Evolutionary conservation across 2,329 filamentous ascomycete species (phyloP).

Genomic region (Corinectria fuckeliana): DNA sequence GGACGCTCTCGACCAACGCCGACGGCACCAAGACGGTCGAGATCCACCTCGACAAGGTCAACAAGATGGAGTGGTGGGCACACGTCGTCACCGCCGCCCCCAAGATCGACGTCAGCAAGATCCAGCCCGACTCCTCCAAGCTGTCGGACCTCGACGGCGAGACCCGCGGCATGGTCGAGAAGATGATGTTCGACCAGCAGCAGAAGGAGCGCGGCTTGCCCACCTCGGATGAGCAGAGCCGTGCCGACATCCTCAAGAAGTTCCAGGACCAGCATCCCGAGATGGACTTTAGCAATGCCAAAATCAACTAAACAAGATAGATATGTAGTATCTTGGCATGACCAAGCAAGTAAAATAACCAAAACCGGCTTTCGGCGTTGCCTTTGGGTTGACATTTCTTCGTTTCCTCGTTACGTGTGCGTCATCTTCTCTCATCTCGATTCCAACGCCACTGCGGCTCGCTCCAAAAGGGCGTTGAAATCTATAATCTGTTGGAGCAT

Average conservation of each 20-base stretch:
- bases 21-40: slow-evolving; percentile 73
- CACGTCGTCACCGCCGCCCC: slow-evolving; percentile 88
- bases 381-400: slow-evolving; percentile 4
- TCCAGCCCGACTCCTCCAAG: slow-evolving; percentile 90
- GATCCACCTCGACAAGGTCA: slow-evolving; percentile 91
- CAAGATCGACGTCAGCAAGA: slow-evolving; percentile 94
- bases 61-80: slow-evolving; percentile 99
- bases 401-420: slow-evolving; percentile 15
- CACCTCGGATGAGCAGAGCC: slow-evolving; percentile 94
- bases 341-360: background rate
- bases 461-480: slow-evolving; percentile 70
- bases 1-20: slow-evolving; percentile 80
- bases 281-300: slow-evolving; percentile 75
- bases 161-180: slow-evolving; percentile 97
- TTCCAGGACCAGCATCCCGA: slow-evolving; percentile 83
- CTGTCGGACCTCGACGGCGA: slow-evolving; percentile 92
- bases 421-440: slow-evolving; percentile 39
- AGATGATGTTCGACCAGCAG: slow-evolving; percentile 99
- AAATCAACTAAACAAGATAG: slow-evolving; percentile 57
- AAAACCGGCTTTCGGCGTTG: background rate
- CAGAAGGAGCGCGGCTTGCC: slow-evolving; percentile 94
- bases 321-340: slow-evolving; percentile 18
- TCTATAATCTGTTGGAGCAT: slow-evolving; percentile 62
- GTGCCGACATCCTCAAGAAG: slow-evolving; percentile 89
- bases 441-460: slow-evolving; percentile 64